phyloP scores from a whole-genome alignment of 139 green algal genomes.

The Volvox africanus region DNA sequence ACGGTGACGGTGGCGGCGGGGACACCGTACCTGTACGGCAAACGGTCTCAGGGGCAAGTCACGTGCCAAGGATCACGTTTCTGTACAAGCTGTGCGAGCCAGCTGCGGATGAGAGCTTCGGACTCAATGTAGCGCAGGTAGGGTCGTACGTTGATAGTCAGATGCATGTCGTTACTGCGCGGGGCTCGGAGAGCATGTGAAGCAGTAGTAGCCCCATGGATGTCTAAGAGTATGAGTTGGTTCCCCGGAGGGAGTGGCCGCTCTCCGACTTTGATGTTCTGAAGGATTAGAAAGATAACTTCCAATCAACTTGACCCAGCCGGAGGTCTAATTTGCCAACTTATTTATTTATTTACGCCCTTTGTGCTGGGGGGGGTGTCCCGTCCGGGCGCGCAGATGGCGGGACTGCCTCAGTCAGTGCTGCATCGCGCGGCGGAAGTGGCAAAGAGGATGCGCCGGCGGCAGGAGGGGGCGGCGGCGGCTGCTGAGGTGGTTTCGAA shows the following conservation, averaged over 20 bases:
- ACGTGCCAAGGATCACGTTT: constrained; percentile 78
- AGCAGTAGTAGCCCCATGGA: not conserved
- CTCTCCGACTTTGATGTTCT: not conserved
- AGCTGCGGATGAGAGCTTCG: constrained; percentile 84
- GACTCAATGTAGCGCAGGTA: constrained; percentile 91
- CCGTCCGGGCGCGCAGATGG: not conserved
- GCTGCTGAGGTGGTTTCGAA: not conserved
- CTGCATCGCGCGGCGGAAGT: constrained; percentile 12
- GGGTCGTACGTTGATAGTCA: not conserved
- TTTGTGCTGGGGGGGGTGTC: not conserved
- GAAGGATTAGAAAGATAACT: not conserved
- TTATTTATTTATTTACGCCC: too few species aligned
- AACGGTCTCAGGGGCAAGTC: not conserved
- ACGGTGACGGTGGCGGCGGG: too few species aligned
- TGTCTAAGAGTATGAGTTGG: not conserved
- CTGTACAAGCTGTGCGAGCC: constrained; percentile 87
- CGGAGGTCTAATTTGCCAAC: too few species aligned
- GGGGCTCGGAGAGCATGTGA: not conserved
- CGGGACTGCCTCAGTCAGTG: not conserved
- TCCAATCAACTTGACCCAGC: not conserved
- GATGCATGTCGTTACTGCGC: too few species aligned
- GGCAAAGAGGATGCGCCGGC: not conserved
- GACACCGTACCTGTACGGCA: too few species aligned
- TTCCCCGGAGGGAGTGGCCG: not conserved
- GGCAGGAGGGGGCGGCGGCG: too few species aligned